A percentile compares a stretch with the other conserved stretches of the same genome.
Conservation (phyloP, 495 filamentous ascomycete species). For the Penicillium coffeae region DNA sequence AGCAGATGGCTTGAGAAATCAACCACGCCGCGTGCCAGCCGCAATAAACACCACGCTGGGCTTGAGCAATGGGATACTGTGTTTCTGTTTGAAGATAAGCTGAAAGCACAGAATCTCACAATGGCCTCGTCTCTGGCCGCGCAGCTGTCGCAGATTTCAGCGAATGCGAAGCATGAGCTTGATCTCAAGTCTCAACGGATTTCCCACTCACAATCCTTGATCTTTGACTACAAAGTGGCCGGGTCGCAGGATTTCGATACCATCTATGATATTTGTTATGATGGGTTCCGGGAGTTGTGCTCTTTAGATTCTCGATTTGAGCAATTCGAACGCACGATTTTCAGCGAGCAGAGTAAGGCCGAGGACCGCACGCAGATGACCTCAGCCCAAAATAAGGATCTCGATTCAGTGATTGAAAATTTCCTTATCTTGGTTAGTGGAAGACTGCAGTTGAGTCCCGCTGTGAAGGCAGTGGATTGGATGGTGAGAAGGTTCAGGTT, state of each 20-base stretch:
- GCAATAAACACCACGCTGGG: background rate
- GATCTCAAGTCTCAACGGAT: slow-evolving; percentile 87
- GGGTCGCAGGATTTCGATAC: slow-evolving; percentile 83
- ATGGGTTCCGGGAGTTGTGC: slow-evolving; percentile 89
- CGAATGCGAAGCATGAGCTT: slow-evolving; percentile 71
- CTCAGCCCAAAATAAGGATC: slow-evolving; percentile 68
- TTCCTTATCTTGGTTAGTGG: slow-evolving; percentile 76
- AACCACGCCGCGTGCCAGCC: slow-evolving; percentile 4
- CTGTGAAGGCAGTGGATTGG: slow-evolving; percentile 91
- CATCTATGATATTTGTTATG: slow-evolving; percentile 77
- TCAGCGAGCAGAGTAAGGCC: slow-evolving; percentile 85
- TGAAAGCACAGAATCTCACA: slow-evolving; percentile 11
- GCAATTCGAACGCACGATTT: slow-evolving; percentile 66
- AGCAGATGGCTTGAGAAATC: background rate
- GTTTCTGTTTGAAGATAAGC: slow-evolving; percentile 3
- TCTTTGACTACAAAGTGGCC: slow-evolving; percentile 80
- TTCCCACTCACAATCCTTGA: slow-evolving; percentile 83
- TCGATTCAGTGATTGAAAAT: slow-evolving; percentile 71
- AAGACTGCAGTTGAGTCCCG: slow-evolving; percentile 76
- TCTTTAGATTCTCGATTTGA: slow-evolving; percentile 72
- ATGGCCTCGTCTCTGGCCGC: slow-evolving; percentile 77
- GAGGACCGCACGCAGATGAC: slow-evolving; percentile 86
- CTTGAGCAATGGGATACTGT: slow-evolving; percentile 13
- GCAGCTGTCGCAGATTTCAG: slow-evolving; percentile 77
- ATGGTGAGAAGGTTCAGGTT: slow-evolving; percentile 87